Percentiles rank a stretch among this genome's conserved stretches.
Conservation (phyloP, 1,139 yeast genomes). For the Blastobotrys persicus region DNA sequence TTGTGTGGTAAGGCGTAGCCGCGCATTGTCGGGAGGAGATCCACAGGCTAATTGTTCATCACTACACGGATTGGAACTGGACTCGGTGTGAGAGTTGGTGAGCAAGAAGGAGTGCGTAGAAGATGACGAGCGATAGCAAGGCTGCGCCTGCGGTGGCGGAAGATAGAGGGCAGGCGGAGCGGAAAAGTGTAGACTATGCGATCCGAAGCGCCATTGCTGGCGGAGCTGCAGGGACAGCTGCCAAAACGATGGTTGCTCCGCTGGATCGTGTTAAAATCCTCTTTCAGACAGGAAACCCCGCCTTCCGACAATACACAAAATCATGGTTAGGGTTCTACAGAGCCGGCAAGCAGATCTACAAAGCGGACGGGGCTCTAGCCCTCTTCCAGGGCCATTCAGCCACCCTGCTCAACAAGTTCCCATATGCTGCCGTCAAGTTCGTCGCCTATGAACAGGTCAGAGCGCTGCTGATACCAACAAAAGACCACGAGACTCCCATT, state of each 20-base stretch:
- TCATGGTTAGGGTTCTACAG: conserved; percentile 69
- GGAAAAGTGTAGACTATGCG: conserved; percentile 70
- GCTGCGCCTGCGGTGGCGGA: neutral
- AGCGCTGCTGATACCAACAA: conserved; percentile 70
- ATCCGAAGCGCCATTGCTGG: conserved; percentile 88
- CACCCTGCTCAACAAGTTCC: conserved; percentile 84
- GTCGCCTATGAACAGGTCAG: conserved; percentile 97
- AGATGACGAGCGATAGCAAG: too few species aligned
- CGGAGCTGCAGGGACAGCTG: conserved; percentile 93
- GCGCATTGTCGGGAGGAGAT: too few species aligned
- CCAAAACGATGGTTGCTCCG: conserved; percentile 94
- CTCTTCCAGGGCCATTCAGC: conserved; percentile 95
- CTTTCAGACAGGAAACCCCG: conserved; percentile 94
- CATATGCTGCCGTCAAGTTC: conserved; percentile 97
- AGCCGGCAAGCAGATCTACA: conserved; percentile 68
- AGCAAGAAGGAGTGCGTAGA: too few species aligned
- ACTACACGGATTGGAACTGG: too few species aligned
- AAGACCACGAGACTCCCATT: conserved; percentile 69
- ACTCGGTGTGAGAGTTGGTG: too few species aligned
- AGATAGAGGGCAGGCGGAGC: neutral
- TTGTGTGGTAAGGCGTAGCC: too few species aligned
- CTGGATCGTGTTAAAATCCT: conserved; percentile 89
- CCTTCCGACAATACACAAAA: conserved; percentile 75
- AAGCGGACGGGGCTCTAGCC: conserved; percentile 71
- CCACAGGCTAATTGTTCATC: too few species aligned